These are phyloP conservation scores for Strobilomyces confusus DNA, from an alignment of 768 basidiomycete species.

Conservation along the genomic window DNA sequence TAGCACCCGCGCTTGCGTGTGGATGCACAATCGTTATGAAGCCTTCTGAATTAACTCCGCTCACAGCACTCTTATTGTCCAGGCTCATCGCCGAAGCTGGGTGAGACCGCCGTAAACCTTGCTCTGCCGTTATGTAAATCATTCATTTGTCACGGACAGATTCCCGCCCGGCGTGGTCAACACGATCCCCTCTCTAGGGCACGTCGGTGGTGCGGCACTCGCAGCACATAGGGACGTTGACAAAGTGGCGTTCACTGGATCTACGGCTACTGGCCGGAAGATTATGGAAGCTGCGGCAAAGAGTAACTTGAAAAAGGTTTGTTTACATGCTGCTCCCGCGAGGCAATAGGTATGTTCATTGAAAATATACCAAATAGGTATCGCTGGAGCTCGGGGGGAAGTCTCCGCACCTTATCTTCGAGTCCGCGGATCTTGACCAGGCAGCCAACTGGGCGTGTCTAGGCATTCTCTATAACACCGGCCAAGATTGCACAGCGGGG, in stretches of 20 bases:
- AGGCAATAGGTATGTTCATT: conserved; percentile 18
- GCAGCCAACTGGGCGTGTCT: conserved; percentile 85
- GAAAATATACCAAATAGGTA: conserved; percentile 42
- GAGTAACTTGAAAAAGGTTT: conserved; percentile 90
- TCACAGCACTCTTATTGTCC: conserved; percentile 79
- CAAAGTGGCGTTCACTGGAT: conserved; percentile 95
- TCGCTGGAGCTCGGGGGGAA: conserved; percentile 95
- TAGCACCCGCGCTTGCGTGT: conserved; percentile 86
- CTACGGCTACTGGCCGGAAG: conserved; percentile 82
- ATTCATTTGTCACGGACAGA: conserved; percentile 35
- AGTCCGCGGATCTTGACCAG: conserved; percentile 82
- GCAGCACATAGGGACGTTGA: conserved; percentile 81
- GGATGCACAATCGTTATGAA: conserved; percentile 97
- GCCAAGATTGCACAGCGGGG: conserved; percentile 93
- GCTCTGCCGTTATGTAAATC: conserved; percentile 11
- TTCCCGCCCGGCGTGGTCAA: conserved; percentile 93
- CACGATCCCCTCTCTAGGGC: conserved; percentile 78
- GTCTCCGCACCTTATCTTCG: conserved; percentile 84
- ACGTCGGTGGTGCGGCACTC: conserved; percentile 81
- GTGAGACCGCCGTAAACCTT: conserved; percentile 36
- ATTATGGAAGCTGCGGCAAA: conserved; percentile 91
- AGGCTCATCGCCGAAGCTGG: conserved; percentile 82
- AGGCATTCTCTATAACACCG: conserved; percentile 84
- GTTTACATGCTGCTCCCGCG: conserved; percentile 26
- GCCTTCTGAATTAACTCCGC: conserved; percentile 82